Base-by-base conservation (phyloP, 1,284 basidiomycete species). In the Microbotryum intermedium region DNA sequence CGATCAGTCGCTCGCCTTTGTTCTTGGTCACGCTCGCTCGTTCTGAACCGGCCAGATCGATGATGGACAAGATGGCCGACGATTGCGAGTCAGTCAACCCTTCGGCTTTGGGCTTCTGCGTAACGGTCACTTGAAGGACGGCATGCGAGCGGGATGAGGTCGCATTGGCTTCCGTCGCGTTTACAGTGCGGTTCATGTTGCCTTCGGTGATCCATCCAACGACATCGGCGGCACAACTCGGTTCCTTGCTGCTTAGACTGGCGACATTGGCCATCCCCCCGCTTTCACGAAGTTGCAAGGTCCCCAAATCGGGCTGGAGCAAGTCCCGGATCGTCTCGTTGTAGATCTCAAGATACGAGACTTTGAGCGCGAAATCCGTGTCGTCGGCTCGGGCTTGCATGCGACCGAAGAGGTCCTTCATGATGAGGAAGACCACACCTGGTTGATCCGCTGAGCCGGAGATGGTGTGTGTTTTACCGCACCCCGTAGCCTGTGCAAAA, bases 251-350 rank as follows among this genome's bases (percentile, higher is more conserved):
- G 3, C 83, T 85, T 21, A 97, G 82, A 18, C 87, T 86, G 18
- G 87, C 82, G 18, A 97, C 89, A 66, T 90, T 91, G 63, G 97
- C 90, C 23, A 74, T 70, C 53, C 77, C 77, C 18, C 84, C 81
- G 77, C 92, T 90, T 75, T 97, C 92, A 30, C 93, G 84, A 58
- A 97, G 87, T 62, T 58, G 85, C 82, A 52, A 86, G 83, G 63
- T 67, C 62, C 76, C 76, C 26, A 80, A 78, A n/a, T 83, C 81
- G 16, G 84, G 77, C 1, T 84, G 77, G 48, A 97, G 84, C 21
- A 97, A 84, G 75, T 97, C 93, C n/a, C 90, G 87, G 67, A 97
- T 97, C 72, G 90, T 89, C 75, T 97, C 93, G 73, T 97, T 97
- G 79, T 97, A 97, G 56, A 97, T 94, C 75, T 97, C 93, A 60